Conservation (phyloP, 2,329 filamentous ascomycete genomes). For the Talaromyces sp. region DNA sequence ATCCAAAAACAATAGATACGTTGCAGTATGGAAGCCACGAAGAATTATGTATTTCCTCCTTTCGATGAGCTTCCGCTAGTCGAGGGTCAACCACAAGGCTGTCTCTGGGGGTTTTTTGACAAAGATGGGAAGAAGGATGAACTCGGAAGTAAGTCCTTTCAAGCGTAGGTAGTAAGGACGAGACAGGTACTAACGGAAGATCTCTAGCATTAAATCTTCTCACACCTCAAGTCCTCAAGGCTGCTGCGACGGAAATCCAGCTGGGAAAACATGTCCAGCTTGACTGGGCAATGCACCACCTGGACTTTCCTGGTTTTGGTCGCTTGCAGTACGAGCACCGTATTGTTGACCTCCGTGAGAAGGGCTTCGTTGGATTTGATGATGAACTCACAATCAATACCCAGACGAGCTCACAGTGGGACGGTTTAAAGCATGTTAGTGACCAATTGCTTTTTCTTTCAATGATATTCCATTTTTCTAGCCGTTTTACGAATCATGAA, state of each 20-base stretch:
- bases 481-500: too few species aligned
- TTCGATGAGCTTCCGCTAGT: background rate
- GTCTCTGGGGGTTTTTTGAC: slow-evolving; percentile 1
- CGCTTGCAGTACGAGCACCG: background rate
- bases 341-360: background rate
- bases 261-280: background rate
- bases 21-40: background rate
- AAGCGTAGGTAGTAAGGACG: background rate
- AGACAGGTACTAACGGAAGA: background rate
- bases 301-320: background rate
- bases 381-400: slow-evolving; percentile 2
- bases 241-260: background rate
- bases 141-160: background rate
- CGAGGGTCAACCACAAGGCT: background rate
- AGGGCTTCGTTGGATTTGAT: background rate
- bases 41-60: background rate
- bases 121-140: background rate
- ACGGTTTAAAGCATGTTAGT: slow-evolving; percentile 6
- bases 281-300: background rate
- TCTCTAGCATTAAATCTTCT: background rate
- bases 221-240: background rate
- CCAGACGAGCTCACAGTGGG: slow-evolving; percentile 4
- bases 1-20: background rate
- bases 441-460: background rate
- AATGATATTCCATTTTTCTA: too few species aligned